Evolutionary conservation across 2,329 filamentous ascomycete species (phyloP), one percentile per base, ranked within the genome.

Genomic region (Fusarium chlamydosporum): DNA sequence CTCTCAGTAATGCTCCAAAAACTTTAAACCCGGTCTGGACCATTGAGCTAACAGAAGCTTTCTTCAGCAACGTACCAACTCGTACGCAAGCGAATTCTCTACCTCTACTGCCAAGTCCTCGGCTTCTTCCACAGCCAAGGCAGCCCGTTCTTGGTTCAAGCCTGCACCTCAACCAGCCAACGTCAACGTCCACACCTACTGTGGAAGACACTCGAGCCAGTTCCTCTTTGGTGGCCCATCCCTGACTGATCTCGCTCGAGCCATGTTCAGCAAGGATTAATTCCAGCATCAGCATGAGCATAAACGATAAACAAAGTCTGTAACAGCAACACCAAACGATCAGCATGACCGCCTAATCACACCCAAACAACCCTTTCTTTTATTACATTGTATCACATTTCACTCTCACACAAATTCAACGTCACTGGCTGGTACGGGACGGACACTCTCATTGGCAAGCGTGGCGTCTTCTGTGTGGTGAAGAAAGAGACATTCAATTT

Each of bases 151-250:
- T 53, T 75, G 76, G 58, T 68, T 79, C 68, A 79, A 77, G 69
- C 71, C 80, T 9, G 72, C 79, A n/a, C 80, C 79, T 16, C 67
- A 69, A 20, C 80, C 79, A 10, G 80, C 82, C 68, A 87, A 87
- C 10, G 79, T 82, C 71, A 87, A 87, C 64, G 80, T 83, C 41
- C 81, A 86, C 75, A 86, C 84, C 35, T 84, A 85, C 60, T 87
- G 85, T 64, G 85, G 85, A 15, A 80, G 85, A 15, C 85, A 87
- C 74, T 83, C 83, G 38, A 81, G 86, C 68, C 83, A 87, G 70
- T 85, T 82, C 61, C 77, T 87, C 15, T 84, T 87, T 63, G 78
- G 83, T 34, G 85, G 85, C 2, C 82, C 81, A 41, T 84, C 81
- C 3, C 72, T 85, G 23, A 74, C 79, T 9, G 82, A 82, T 43